Base-by-base conservation (phyloP, 306 rosid genomes). In the Phaseolus lunatus region DNA sequence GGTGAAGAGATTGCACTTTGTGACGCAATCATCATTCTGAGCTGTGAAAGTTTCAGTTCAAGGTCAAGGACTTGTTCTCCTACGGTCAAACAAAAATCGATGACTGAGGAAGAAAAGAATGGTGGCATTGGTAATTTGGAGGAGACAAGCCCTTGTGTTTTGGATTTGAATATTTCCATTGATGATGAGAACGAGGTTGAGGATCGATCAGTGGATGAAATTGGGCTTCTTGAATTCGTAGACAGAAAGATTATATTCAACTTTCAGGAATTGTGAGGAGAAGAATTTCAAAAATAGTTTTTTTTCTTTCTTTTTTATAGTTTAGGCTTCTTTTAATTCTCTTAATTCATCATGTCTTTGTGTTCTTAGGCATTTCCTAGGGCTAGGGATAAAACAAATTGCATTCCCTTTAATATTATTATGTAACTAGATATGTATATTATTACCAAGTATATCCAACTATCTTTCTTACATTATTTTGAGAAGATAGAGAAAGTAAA, bases 11-110 rank as follows among this genome's bases (percentile, higher is more conserved):
- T 92, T 62, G 26, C 61, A 8, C 84, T 96, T 71, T 76, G 81
- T 58, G 98, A 96, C 41, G 91, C 98, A 29, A 96, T 96, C 50
- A 78, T 96, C 61, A 86, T 96, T 84, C 76, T 96, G 37, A 88
- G 97, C 81, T 87, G 94, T 10, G 96, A 96, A 62, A 89, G 87
- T 77, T 88, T 92, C 66, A 90, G 91, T 72, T 88, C 96, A 15
- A 90, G 97, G 47, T 95, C 97, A 70, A 89, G 97, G 75, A 92
- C 89, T 56, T 90, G 92, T 75, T 95, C 98, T 77, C 98, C 98
- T 29, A 77, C 80, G 5, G 5, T 58, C 1, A 87, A 78, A 77
- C 90, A 85, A 50, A 85, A 81, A 79, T 54, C 82, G 48, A 29
- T 58, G 53, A 41, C 79, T 1, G 33, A 72, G 26, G 87, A 78